Evolutionary conservation across 2,329 filamentous ascomycete genomes (phyloP), one percentile per base, ranked within the genome.

Genomic region (Sarocladium oryzae): DNA sequence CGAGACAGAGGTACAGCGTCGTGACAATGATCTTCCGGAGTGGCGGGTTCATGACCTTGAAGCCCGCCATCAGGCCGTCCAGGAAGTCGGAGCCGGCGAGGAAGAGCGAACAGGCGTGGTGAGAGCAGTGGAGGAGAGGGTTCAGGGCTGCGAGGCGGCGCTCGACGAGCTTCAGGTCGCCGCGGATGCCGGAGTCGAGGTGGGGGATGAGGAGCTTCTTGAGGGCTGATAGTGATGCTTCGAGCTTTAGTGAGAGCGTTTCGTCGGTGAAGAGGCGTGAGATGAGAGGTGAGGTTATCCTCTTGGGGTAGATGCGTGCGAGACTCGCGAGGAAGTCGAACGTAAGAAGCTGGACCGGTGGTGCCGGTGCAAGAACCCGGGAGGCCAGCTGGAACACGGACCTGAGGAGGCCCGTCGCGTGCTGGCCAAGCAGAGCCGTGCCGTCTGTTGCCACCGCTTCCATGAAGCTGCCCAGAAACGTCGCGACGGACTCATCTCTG

Each of bases 81-180:
- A 96, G 68, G 58, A 93, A 92, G 67, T 96, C 92, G 49, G 87
- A 90, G 1, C 92, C 92, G 0, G 86, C 86, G 58, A 95, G 79
- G 59, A 96, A 84, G 57, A 88, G 73, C 1, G 72, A 69, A 18
- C 78, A 78, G 1, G 74, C 70, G 18, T 75, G 71, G 0, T 81
- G 72, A 4, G 84, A 88, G 6, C 72, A 73, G 57, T 81, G 76
- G 4, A 89, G 68, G 3, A 91, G 68, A 48, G 81, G 75, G 53
- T 82, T 86, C n/a, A 89, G 62, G 9, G 71, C 70, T 43, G 74
- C 73, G 28, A 90, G 69, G 0, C 71, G 71, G 1, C 66, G 63
- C 60, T 86, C 81, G 0, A 81, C 72, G 6, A 69, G 66, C 35
- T 74, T 75, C 3, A 85, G 67, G 50, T 83, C 74, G 2, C 75